phyloP scores from a whole-genome alignment of 2,329 filamentous ascomycete genomes.

The Arachnomyces sp. region DNA sequence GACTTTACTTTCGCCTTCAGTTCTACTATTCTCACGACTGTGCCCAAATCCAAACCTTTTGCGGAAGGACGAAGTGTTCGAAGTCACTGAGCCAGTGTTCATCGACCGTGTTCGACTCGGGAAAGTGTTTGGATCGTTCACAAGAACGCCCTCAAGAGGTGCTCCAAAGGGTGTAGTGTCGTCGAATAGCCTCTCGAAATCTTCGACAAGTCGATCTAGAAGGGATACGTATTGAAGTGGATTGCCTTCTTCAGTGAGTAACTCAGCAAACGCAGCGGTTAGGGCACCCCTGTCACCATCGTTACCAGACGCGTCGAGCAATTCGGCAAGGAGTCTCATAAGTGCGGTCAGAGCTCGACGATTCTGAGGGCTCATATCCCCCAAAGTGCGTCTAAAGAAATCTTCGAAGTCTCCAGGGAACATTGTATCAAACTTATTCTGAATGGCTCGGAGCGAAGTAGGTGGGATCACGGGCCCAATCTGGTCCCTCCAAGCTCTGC shows the following conservation, averaged over 20 bases:
- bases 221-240: conserved; percentile 80
- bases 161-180: conserved; percentile 43
- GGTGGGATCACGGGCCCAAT: conserved; percentile 77
- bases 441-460: conserved; percentile 64
- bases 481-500: conserved; percentile 77
- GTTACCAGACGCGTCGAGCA: conserved; percentile 82
- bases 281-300: conserved; percentile 83
- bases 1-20: conserved; percentile 58
- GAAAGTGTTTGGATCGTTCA: conserved; percentile 53
- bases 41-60: conserved; percentile 77
- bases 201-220: conserved; percentile 79
- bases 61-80: conserved; percentile 77
- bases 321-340: conserved; percentile 75
- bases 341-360: conserved; percentile 72
- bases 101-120: conserved; percentile 52
- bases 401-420: conserved; percentile 45
- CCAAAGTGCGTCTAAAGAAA: conserved; percentile 46
- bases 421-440: conserved; percentile 40
- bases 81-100: conserved; percentile 66
- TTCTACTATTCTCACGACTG: conserved; percentile 70
- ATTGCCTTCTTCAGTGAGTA: conserved; percentile 68
- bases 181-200: conserved; percentile 82
- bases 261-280: conserved; percentile 79
- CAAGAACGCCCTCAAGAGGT: conserved; percentile 33
- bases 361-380: conserved; percentile 50